Conservation (phyloP, 805 yeast species). For the Saccharomycopsis microspora region DNA sequence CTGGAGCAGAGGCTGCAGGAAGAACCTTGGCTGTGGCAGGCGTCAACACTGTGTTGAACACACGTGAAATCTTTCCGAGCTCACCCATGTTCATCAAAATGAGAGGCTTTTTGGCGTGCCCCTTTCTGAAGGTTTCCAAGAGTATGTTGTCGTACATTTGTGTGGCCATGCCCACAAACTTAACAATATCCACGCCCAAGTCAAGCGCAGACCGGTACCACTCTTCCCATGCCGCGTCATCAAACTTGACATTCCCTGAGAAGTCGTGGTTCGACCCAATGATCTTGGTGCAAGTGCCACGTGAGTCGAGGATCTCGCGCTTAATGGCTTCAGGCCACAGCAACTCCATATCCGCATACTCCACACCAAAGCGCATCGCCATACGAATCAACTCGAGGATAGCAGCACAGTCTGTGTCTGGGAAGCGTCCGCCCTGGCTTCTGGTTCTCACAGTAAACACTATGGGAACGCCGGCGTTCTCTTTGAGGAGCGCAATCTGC, state of each 20-base stretch:
- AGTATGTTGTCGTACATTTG: conserved; percentile 54
- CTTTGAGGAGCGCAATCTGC: conserved; percentile 63
- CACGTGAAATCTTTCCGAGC: conserved; percentile 68
- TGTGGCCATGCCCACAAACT: conserved; percentile 73
- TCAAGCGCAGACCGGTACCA: conserved; percentile 57
- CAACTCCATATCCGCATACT: conserved; percentile 71
- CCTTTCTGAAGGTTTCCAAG: conserved; percentile 56
- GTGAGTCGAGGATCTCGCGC: conserved; percentile 37
- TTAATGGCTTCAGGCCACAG: conserved; percentile 44
- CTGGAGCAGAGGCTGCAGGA: conserved; percentile 69
- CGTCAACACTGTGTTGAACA: conserved; percentile 62
- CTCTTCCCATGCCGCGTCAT: conserved; percentile 59
- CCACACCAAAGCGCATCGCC: conserved; percentile 72
- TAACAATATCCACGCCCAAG: conserved; percentile 61
- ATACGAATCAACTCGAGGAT: conserved; percentile 41
- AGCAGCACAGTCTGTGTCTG: conserved; percentile 38
- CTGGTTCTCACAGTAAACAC: conserved; percentile 70
- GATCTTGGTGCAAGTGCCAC: conserved; percentile 51
- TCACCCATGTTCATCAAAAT: conserved; percentile 78
- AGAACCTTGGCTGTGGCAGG: conserved; percentile 72
- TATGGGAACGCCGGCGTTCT: conserved; percentile 57
- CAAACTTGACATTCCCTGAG: conserved; percentile 53
- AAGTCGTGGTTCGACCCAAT: conserved; percentile 82
- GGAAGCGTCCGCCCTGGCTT: conserved; percentile 76
- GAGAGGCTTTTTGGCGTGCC: conserved; percentile 46